Conservation (phyloP, 1,284 basidiomycete genomes). For the Boletus mariae region DNA sequence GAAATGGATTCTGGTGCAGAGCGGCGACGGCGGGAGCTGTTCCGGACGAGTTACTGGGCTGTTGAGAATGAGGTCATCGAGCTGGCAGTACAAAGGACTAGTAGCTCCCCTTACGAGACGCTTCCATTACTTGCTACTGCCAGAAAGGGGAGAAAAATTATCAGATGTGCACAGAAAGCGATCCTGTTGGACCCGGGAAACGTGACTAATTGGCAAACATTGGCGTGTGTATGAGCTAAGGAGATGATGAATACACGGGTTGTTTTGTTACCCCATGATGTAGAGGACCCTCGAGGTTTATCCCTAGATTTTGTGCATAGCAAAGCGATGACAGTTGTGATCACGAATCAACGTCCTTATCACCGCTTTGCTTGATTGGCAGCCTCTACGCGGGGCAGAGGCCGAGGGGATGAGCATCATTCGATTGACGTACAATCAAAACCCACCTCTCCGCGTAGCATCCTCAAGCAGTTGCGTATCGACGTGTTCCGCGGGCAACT, state of each 20-base stretch:
- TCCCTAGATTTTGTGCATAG: background rate
- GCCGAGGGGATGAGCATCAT: slow-evolving; percentile 6
- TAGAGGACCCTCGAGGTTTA: too few species aligned
- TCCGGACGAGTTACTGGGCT: too few species aligned
- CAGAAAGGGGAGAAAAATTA: slow-evolving; percentile 34
- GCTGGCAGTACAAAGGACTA: too few species aligned
- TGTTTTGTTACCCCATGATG: background rate
- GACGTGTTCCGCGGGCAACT: slow-evolving; percentile 88
- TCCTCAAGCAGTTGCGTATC: slow-evolving; percentile 97
- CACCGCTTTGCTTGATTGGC: slow-evolving; percentile 55
- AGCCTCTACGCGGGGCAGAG: slow-evolving; percentile 40
- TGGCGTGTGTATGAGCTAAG: slow-evolving; percentile 50
- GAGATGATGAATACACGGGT: slow-evolving; percentile 22
- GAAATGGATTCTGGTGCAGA: too few species aligned
- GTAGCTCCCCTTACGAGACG: slow-evolving; percentile 43
- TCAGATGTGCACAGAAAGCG: slow-evolving; percentile 56
- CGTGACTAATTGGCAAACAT: slow-evolving; percentile 51
- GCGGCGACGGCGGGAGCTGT: too few species aligned
- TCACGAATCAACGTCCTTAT: background rate
- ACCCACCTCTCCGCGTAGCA: slow-evolving; percentile 88
- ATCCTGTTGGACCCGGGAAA: slow-evolving; percentile 68
- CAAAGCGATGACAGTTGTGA: background rate
- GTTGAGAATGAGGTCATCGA: too few species aligned
- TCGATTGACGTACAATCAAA: background rate
- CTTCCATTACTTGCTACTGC: slow-evolving; percentile 45